A percentile compares a stretch with the other conserved stretches of the same genome.
Conservation (phyloP, 2,329 filamentous ascomycete genomes). For the Biscogniauxia marginata region DNA sequence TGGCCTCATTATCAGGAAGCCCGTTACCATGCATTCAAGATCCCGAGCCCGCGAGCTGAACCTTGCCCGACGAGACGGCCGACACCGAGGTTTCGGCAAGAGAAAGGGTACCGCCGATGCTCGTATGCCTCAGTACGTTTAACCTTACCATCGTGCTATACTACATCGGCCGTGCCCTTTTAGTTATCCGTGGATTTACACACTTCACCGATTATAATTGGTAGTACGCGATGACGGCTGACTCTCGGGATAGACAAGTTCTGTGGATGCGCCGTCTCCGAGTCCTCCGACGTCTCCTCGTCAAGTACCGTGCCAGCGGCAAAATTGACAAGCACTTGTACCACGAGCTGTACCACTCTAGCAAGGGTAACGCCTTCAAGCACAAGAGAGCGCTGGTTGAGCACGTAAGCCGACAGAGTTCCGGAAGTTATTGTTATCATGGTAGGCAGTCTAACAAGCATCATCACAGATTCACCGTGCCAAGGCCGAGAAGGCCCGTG, state of each 20-base stretch:
- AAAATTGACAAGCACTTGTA: conserved; percentile 99
- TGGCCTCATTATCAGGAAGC: conserved; percentile 99
- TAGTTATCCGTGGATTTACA: no score
- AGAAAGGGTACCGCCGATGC: conserved; percentile 99
- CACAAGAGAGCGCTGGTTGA: conserved; percentile 99
- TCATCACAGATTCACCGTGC: conserved; percentile 92
- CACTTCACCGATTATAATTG: not conserved
- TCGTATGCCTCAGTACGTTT: conserved; percentile 91
- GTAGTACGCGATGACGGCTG: not conserved
- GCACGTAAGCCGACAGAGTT: conserved; percentile 75
- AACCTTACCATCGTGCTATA: not conserved
- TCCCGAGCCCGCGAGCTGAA: conserved; percentile 93
- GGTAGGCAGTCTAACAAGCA: conserved; percentile 11
- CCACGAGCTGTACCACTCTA: conserved; percentile 99
- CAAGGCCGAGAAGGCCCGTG: conserved; percentile 98
- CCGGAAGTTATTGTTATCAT: not conserved
- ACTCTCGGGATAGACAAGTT: conserved; percentile 67
- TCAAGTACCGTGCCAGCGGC: conserved; percentile 99
- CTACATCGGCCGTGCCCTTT: no score
- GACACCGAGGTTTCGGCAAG: conserved; percentile 99
- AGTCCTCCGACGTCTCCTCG: conserved; percentile 96
- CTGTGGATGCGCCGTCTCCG: conserved; percentile 99
- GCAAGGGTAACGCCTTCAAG: conserved; percentile 99
- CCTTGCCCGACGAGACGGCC: conserved; percentile 88
- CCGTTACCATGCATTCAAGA: conserved; percentile 99